Evolutionary conservation across 2,329 filamentous ascomycete species (phyloP).

Genomic region (Coniochaeta sp.): DNA sequence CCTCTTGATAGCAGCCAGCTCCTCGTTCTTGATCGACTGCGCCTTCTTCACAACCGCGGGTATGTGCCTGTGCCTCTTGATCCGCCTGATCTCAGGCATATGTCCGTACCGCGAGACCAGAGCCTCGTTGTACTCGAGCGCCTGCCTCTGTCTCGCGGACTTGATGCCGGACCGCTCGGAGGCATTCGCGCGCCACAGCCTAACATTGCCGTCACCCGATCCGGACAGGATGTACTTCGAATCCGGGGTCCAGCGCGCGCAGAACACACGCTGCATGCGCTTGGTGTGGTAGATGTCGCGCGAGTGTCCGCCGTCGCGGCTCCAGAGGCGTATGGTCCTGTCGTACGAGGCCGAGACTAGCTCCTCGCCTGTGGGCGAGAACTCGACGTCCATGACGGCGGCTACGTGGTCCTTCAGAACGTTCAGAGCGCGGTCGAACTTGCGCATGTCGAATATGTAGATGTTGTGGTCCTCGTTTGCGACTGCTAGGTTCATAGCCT

Average conservation of each 20-base stretch:
- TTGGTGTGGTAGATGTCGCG: conserved; percentile 96
- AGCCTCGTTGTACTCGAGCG: conserved; percentile 85
- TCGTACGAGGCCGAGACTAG: conserved; percentile 86
- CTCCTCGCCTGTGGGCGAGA: conserved; percentile 88
- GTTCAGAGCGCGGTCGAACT: conserved; percentile 80
- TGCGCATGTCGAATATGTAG: conserved; percentile 90
- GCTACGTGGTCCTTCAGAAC: conserved; percentile 82
- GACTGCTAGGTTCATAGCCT: conserved; percentile 62
- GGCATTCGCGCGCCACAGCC: conserved; percentile 79
- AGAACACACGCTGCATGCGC: conserved; percentile 88
- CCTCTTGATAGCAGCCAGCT: conserved; percentile 79
- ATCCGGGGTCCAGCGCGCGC: conserved; percentile 78
- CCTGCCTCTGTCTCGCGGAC: conserved; percentile 74
- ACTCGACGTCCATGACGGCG: conserved; percentile 95
- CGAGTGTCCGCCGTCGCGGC: conserved; percentile 70
- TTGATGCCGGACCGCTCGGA: conserved; percentile 79
- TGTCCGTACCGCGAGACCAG: conserved; percentile 79
- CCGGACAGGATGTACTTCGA: conserved; percentile 84
- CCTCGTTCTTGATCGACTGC: conserved; percentile 85
- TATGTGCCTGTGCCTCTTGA: conserved; percentile 83
- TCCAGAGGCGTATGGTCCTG: conserved; percentile 81
- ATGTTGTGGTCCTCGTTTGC: conserved; percentile 93
- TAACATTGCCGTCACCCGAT: conserved; percentile 86
- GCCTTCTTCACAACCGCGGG: conserved; percentile 95
- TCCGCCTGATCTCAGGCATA: conserved; percentile 92